Evolutionary conservation across 129 eudicot genomes (phyloP), one percentile per base, ranked within the genome.

Genomic region (Logfia minima): DNA sequence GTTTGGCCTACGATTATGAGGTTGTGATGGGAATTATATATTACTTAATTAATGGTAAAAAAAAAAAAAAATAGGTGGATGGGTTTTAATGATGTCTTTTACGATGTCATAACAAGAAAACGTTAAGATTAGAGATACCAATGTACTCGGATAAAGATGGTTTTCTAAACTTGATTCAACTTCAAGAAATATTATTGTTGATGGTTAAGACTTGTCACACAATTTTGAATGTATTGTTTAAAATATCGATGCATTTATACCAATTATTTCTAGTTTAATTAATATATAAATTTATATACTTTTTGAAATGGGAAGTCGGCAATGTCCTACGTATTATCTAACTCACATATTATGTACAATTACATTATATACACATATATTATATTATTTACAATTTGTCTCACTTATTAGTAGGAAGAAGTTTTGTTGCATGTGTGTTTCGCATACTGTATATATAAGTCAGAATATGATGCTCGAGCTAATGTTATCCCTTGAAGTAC

Each of bases 1-100:
- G 85, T 82, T 77, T 77, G 75, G 82, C 75, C 75, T 82, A 82
- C 85, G 85, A 66, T 82, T 81, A 55, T 81, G 80, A 80, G 61
- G 70, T 29, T 58, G 70, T 66, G 75, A 74, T 31, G 43, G 75
- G 80, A 56, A 66, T 67, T 77, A 66, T 66, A 66, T 43, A 43
- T 66, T 67, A 56, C 39, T 34, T 52, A 68, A 37, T 58, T 73
- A n/a, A 56, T n/a, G 3, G 8, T 37, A 70, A 24, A 14, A 14
- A 61, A 35, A 70, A 24, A 14, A 14, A 61, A 35, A 61, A 73
- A 73, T 73, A 80, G 75, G 34, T 80, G 74, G 83, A 73, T 55
- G 83, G 74, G 74, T 71, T 79, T 79, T 79, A 73, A 35, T 73
- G 74, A 75, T 66, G 79, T 80, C 79, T 66, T 79, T 66, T 80